phyloP scores from a whole-genome alignment of 805 yeast genomes.

The Ogataea naganishii region DNA sequence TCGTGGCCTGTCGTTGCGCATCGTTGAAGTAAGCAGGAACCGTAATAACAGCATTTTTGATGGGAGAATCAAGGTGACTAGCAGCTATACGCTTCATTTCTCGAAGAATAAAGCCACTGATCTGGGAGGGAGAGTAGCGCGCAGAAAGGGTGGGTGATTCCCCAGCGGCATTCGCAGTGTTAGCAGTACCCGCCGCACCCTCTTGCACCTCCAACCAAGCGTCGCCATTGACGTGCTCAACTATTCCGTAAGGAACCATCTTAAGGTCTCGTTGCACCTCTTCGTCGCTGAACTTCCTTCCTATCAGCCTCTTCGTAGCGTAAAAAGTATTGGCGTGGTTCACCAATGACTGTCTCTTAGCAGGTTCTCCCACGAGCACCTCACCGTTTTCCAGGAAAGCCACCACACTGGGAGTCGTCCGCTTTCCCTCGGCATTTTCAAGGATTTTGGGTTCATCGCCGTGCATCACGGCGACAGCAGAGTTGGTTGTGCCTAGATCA shows the following conservation, averaged over 20 bases:
- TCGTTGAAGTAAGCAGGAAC: conserved; percentile 89
- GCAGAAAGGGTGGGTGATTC: too few relatives aligned
- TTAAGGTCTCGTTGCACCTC: conserved; percentile 63
- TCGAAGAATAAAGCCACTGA: conserved; percentile 69
- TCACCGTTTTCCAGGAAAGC: conserved; percentile 47
- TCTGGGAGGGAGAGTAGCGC: conserved; percentile 59
- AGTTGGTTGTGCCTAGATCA: conserved; percentile 80
- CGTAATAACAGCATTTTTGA: conserved; percentile 83
- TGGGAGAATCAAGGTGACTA: conserved; percentile 79
- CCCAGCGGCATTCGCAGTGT: too few relatives aligned
- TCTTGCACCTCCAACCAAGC: conserved; percentile 65
- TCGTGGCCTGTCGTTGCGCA: conserved; percentile 89
- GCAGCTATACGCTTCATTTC: conserved; percentile 99
- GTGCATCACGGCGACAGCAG: conserved; percentile 73
- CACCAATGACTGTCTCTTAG: conserved; percentile 68
- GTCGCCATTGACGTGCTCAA: conserved; percentile 53
- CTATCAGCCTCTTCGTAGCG: conserved; percentile 77
- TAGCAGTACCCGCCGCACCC: too few relatives aligned
- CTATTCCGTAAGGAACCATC: conserved; percentile 56
- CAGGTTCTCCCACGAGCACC: conserved; percentile 56
- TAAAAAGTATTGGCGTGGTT: conserved; percentile 73
- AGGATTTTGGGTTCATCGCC: conserved; percentile 56
- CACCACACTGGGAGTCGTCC: conserved; percentile 76
- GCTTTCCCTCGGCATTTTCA: conserved; percentile 70
- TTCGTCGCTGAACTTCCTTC: conserved; percentile 56